Percentiles rank a stretch among this genome's conserved stretches.
Evolutionary conservation across 345 rosid species (phyloP).

Genomic region (Eutrema yunnanense): DNA sequence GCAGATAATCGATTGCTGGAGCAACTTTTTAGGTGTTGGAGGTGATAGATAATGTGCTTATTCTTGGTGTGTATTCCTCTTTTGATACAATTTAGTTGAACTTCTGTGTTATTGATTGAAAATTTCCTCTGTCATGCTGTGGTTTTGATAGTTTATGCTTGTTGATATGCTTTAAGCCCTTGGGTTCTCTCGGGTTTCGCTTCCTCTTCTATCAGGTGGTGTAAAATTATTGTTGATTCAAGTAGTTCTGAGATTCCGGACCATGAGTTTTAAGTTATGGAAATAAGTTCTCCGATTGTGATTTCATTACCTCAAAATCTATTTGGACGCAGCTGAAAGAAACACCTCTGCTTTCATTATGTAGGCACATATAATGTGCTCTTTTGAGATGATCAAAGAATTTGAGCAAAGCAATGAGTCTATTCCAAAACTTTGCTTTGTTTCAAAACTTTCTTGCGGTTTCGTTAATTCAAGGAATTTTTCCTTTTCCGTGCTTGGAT

Average conservation of each 20-base stretch:
- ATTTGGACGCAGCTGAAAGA: not conserved
- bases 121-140: not conserved
- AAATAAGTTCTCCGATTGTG: not conserved
- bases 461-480: not conserved
- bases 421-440: not conserved
- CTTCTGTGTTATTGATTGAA: not conserved
- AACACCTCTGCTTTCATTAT: not conserved
- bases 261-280: not conserved
- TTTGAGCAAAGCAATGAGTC: not conserved
- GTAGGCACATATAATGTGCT: not conserved
- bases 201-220: not conserved
- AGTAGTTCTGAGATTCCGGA: not conserved
- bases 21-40: not conserved
- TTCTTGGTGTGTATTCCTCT: not conserved
- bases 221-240: not conserved
- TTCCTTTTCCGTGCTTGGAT: not conserved
- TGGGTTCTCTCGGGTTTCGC: not conserved
- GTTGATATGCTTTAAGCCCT: not conserved
- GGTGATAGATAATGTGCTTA: conserved; percentile 1
- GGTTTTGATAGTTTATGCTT: not conserved
- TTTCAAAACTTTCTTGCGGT: not conserved
- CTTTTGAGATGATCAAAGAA: not conserved
- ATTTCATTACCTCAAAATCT: not conserved
- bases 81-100: not conserved
- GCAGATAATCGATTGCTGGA: not conserved